Conservation (phyloP, 257 asterid species). For the Handroanthus guayacan region DNA sequence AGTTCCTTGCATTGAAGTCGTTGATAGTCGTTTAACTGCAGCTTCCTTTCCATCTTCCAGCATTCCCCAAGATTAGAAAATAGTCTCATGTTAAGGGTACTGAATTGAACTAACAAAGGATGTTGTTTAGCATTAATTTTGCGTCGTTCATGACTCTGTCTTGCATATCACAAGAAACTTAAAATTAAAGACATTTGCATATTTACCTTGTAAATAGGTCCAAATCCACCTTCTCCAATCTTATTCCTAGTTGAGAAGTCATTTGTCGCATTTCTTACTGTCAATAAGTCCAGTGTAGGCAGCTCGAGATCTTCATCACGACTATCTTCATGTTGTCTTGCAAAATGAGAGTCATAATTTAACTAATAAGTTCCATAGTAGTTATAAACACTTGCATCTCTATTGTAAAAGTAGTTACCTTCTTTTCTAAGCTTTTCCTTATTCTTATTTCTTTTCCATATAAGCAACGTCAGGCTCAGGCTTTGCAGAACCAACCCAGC, state of each 20-base stretch:
- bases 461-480: background rate
- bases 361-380: too few species aligned
- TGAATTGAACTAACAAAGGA: too few species aligned
- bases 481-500: background rate
- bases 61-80: conserved; percentile 1
- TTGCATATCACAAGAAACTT: background rate
- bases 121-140: background rate
- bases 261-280: conserved; percentile 18
- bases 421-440: background rate
- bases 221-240: conserved; percentile 35
- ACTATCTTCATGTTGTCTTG: conserved; percentile 11
- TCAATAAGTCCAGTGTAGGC: conserved; percentile 8
- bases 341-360: background rate
- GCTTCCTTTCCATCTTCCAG: conserved; percentile 32
- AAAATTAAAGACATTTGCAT: background rate
- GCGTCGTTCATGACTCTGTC: background rate
- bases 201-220: conserved; percentile 28
- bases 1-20: conserved; percentile 37
- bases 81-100: too few species aligned
- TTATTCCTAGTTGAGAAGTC: conserved; percentile 2
- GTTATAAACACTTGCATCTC: background rate
- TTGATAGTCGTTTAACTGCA: conserved; percentile 38
- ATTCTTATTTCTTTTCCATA: background rate
- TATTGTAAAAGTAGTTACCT: background rate
- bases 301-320: background rate